These are phyloP conservation scores for Xylaria sp. DNA, from an alignment of 2,329 filamentous ascomycete species.

Conservation along the genomic window DNA sequence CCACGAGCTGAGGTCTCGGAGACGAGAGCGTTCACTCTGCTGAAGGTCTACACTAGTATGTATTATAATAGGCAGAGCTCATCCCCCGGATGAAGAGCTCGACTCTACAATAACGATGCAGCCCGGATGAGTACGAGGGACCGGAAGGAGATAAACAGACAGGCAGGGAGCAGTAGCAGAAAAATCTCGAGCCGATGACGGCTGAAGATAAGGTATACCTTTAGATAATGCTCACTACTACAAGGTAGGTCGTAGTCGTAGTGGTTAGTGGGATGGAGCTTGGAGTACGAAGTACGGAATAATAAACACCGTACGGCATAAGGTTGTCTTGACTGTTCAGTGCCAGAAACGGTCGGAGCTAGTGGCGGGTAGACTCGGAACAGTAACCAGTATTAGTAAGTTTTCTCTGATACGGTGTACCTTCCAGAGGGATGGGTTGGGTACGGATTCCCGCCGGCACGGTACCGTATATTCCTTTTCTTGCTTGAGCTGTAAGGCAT, in stretches of 20 bases:
- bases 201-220: not conserved
- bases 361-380: constrained; percentile 16
- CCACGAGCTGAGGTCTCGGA: not conserved
- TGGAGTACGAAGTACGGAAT: not conserved
- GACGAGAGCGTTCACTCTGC: not conserved
- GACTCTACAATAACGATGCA: not conserved
- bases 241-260: not conserved
- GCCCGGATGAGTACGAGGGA: not conserved
- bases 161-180: not conserved
- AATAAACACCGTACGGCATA: not conserved
- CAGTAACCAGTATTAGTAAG: not conserved
- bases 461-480: no score
- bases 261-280: not conserved
- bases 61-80: not conserved
- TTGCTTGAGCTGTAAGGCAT: no score
- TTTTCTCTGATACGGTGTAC: no score
- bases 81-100: not conserved
- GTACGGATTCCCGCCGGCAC: no score
- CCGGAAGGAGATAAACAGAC: not conserved
- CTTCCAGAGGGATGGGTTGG: no score
- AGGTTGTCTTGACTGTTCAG: not conserved
- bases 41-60: not conserved
- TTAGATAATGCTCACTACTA: not conserved
- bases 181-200: not conserved
- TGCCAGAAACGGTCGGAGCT: constrained; percentile 8